Percentiles rank a stretch among this genome's conserved stretches.
Conservation (phyloP, 305 asterid genomes). For the Lippia alba region DNA sequence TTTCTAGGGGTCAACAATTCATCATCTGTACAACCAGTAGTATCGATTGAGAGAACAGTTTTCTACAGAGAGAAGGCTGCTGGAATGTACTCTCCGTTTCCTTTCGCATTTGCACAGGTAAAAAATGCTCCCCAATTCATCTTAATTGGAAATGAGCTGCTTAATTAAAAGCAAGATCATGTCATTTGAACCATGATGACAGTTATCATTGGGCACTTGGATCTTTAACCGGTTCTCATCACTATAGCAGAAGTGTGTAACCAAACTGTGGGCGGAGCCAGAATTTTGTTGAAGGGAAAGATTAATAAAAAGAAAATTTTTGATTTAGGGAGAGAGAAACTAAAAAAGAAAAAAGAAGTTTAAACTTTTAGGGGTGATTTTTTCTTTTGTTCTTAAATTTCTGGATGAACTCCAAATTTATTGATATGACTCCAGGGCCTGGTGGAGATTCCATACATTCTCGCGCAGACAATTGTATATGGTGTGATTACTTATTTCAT, state of each 20-base stretch:
- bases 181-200: background rate
- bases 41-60: constrained; percentile 83
- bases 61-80: constrained; percentile 93
- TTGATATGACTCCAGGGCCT: constrained; percentile 56
- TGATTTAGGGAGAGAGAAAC: no score
- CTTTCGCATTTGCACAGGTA: constrained; percentile 90
- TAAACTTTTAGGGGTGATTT: no score
- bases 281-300: no score
- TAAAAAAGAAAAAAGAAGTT: no score
- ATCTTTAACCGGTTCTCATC: no score
- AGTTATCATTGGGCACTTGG: background rate
- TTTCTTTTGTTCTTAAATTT: no score
- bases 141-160: background rate
- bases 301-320: no score
- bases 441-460: constrained; percentile 83
- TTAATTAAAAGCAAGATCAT: background rate
- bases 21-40: constrained; percentile 88
- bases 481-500: constrained; percentile 78
- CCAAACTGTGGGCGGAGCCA: no score
- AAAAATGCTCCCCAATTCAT: constrained; percentile 3
- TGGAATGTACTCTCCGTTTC: constrained; percentile 77
- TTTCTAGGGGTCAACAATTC: constrained; percentile 88
- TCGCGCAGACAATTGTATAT: constrained; percentile 67
- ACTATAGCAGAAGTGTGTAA: no score
- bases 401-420: background rate